Base-by-base conservation (phyloP, 1,284 basidiomycete species). In the Hemileia vastatrix region DNA sequence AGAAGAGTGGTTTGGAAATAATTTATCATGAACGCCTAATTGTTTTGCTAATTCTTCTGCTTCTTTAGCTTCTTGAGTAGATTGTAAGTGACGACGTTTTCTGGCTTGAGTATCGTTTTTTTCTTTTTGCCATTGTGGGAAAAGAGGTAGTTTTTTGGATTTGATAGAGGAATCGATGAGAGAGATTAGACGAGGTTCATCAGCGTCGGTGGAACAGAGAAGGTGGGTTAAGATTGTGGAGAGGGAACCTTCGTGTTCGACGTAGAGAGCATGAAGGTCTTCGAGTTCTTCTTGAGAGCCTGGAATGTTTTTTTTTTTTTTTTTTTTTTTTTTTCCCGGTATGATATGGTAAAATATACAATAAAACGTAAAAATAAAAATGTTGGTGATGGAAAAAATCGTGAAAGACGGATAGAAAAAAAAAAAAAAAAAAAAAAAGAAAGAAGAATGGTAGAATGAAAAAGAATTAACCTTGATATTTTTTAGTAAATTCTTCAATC, bases 401-500 rank as follows among this genome's bases (percentile, higher is more conserved):
- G n/a, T n/a, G n/a, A n/a, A n/a, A n/a, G n/a, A n/a, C n/a, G n/a
- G n/a, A n/a, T n/a, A n/a, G n/a, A n/a, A n/a, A n/a, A n/a, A n/a
- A n/a, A n/a, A n/a, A n/a, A n/a, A n/a, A n/a, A n/a, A n/a, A n/a
- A n/a, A n/a, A n/a, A n/a, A n/a, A n/a, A n/a, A n/a, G n/a, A n/a
- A n/a, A n/a, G n/a, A n/a, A n/a, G n/a, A n/a, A n/a, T n/a, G n/a
- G 24, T 47, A 6, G 18, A 33, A 52, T 24, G 4, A 45, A 53
- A 43, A 51, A 19, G 21, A 53, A 47, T 54, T 23, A 1, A 63
- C 60, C 60, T 51, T 45, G 60, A 40, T 63, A 63, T 18, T 54
- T 55, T 15, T 55, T 55, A 1, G 60, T 49, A 52, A 63, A 63
- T 63, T 63, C 60, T 43, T 55, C 60, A 52, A 63, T 63, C 23